A percentile compares a stretch with the other conserved stretches of the same genome.
phyloP scores from a whole-genome alignment of 1,139 yeast genomes.

The Kluyveromyces marxianus region DNA sequence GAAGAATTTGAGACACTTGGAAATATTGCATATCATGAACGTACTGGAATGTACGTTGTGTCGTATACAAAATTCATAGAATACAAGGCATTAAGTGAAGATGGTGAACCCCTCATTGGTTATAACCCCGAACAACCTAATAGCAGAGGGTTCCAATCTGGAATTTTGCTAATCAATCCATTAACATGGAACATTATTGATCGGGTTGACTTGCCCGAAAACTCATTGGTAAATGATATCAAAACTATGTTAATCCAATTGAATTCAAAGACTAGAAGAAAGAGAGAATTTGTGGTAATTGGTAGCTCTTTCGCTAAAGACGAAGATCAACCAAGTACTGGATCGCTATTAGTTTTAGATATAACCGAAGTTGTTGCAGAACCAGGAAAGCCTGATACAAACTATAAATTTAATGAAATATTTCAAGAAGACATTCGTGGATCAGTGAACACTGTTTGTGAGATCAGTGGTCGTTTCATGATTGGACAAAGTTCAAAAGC shows the following conservation, averaged over 20 bases:
- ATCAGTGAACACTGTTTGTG: slow-evolving; percentile 73
- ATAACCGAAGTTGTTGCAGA: slow-evolving; percentile 84
- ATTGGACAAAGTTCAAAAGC: slow-evolving; percentile 86
- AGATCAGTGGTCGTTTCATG: slow-evolving; percentile 75
- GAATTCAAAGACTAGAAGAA: slow-evolving; percentile 46
- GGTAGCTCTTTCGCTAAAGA: slow-evolving; percentile 75
- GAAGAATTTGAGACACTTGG: slow-evolving; percentile 58
- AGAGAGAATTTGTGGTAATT: slow-evolving; percentile 62
- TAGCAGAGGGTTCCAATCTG: slow-evolving; percentile 52
- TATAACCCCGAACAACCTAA: slow-evolving; percentile 42
- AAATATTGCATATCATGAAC: slow-evolving; percentile 64
- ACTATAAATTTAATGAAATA: slow-evolving; percentile 69
- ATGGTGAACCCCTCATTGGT: slow-evolving; percentile 58
- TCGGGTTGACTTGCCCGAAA: slow-evolving; percentile 52
- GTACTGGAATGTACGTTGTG: slow-evolving; percentile 55
- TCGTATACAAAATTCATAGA: slow-evolving; percentile 57
- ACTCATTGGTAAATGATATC: slow-evolving; percentile 48
- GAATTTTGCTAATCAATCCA: slow-evolving; percentile 63
- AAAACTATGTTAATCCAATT: slow-evolving; percentile 31
- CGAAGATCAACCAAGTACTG: slow-evolving; percentile 80
- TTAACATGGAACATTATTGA: slow-evolving; percentile 74
- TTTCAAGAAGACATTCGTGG: slow-evolving; percentile 76
- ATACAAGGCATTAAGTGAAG: slow-evolving; percentile 69
- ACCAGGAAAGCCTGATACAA: slow-evolving; percentile 80
- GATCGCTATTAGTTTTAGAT: slow-evolving; percentile 69